These are phyloP conservation scores for Gossypium australe DNA, from an alignment of 345 rosid genomes.

Conservation along the genomic window DNA sequence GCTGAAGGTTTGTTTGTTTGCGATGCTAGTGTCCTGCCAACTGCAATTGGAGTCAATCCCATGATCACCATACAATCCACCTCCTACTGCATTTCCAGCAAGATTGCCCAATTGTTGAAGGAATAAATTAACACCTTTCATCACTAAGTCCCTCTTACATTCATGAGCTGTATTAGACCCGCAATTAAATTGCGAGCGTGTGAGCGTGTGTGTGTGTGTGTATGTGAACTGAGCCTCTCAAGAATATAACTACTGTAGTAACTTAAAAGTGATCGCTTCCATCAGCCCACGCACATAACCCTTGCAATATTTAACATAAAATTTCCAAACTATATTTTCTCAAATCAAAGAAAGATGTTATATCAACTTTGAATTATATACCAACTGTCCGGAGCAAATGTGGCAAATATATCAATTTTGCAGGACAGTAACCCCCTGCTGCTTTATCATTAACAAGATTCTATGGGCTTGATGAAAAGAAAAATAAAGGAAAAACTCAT, in stretches of 20 bases:
- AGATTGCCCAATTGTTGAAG: slow-evolving; percentile 20
- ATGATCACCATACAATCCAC: slow-evolving; percentile 55
- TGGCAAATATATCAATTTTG: too few relatives aligned
- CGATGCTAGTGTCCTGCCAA: slow-evolving; percentile 41
- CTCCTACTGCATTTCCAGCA: slow-evolving; percentile 43
- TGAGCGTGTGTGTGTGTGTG: not conserved
- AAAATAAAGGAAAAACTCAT: slow-evolving; percentile 14
- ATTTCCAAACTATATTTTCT: not conserved
- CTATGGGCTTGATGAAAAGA: not conserved
- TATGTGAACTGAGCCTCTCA: not conserved
- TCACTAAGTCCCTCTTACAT: not conserved
- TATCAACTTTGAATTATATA: not conserved
- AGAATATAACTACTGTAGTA: not conserved
- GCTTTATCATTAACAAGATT: slow-evolving; percentile 20
- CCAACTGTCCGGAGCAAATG: too few relatives aligned
- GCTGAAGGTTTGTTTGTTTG: slow-evolving; percentile 41
- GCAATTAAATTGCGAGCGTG: not conserved
- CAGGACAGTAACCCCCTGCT: not conserved
- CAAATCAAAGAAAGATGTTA: not conserved
- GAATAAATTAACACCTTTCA: not conserved
- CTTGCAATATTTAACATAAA: not conserved
- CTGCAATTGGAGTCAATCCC: slow-evolving; percentile 41
- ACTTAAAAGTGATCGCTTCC: not conserved
- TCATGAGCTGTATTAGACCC: not conserved
- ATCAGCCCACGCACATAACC: not conserved